Evolutionary conservation across 306 rosid genomes (phyloP), one percentile per base, ranked within the genome.

Genomic region (Delonix regia): DNA sequence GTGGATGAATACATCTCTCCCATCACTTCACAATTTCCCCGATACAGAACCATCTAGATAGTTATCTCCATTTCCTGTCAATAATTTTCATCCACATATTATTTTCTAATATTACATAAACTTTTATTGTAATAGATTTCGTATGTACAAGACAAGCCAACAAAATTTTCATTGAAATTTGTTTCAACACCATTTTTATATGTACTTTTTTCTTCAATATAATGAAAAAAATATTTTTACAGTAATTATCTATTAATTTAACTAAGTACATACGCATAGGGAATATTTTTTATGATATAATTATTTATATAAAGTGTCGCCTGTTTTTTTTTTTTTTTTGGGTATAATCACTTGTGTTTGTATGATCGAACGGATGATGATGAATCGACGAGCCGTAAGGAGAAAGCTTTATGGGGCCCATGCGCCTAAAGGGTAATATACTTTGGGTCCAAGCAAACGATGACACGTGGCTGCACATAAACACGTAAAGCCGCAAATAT

Each of bases 381-480:
- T 11, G 78, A 47, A 21, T 8, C 16, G 8, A 8, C 12, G 34
- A 42, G 25, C 22, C 1, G 45, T 11, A 1, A 44, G 5, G 83
- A 24, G 45, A 59, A 76, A 59, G 83, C 19, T 36, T 60, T 70
- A 13, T 21, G 24, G 39, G 82, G 74, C 80, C 80, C 67, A 15
- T 2, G 51, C 1, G 34, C 65, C 68, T 64, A 34, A 2, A 67
- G 5, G 18, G 49, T 59, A 80, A 79, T 71, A 75, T 18, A 71
- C 77, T 53, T 48, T 52, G 41, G 57, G 47, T 61, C 81, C 84
- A 78, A 65, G 11, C 49, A 69, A 16, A 28, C 4, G 7, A 7
- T 24, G 86, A 84, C 90, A 90, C 80, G 77, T 83, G 89, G 87
- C 49, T 49, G 16, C 42, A 38, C 30, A 0, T 39, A 63, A 51